These are phyloP conservation scores for Penicillium sp. DNA, from an alignment of 2,329 filamentous ascomycete genomes.

Conservation along the genomic window DNA sequence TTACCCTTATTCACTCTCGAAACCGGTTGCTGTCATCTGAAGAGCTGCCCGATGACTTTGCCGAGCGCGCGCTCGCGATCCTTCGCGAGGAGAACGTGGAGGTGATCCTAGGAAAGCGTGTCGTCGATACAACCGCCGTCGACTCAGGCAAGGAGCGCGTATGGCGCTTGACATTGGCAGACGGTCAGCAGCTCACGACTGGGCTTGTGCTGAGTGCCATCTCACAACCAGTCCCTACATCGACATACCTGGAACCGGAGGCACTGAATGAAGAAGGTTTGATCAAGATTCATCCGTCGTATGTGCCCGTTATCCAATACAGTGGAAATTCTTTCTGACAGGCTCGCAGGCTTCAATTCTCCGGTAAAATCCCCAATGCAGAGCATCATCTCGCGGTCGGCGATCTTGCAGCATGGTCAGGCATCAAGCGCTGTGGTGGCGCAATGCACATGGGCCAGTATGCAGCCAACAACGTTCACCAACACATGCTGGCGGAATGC, in stretches of 20 bases:
- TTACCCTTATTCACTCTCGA: constrained; percentile 75
- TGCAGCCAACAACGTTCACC: constrained; percentile 67
- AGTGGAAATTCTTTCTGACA: neutral
- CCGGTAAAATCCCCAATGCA: constrained; percentile 56
- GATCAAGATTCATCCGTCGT: constrained; percentile 61
- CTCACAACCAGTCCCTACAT: constrained; percentile 62
- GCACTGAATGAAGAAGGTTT: constrained; percentile 65
- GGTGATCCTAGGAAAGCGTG: constrained; percentile 28
- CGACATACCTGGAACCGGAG: constrained; percentile 60
- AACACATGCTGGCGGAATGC: constrained; percentile 55
- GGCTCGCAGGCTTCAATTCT: constrained; percentile 55
- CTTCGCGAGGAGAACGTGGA: constrained; percentile 62
- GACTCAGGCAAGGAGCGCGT: constrained; percentile 16
- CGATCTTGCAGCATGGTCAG: constrained; percentile 70
- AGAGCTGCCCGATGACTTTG: constrained; percentile 68
- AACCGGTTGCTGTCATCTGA: constrained; percentile 71
- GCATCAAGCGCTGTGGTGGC: constrained; percentile 75
- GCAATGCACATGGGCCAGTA: constrained; percentile 73
- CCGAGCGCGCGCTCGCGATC: constrained; percentile 57
- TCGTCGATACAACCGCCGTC: constrained; percentile 23
- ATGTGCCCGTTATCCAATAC: neutral
- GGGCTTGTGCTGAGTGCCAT: constrained; percentile 70
- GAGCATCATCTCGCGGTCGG: constrained; percentile 67
- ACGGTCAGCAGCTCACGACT: constrained; percentile 60
- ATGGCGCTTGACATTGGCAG: constrained; percentile 56